phyloP scores from a whole-genome alignment of 441 rosid species.

The Flueggea neowawraea region DNA sequence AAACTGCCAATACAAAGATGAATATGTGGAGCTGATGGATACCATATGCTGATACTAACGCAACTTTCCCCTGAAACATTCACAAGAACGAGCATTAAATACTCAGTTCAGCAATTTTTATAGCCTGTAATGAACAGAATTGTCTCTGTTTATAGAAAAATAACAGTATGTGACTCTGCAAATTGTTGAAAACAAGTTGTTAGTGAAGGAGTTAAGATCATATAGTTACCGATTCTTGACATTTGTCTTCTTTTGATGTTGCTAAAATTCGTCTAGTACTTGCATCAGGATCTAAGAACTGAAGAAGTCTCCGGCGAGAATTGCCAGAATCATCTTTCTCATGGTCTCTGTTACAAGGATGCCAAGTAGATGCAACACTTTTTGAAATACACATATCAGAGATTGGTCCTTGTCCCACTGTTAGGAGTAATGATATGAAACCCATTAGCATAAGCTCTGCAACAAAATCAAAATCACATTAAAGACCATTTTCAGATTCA shows the following conservation, averaged over 20 bases:
- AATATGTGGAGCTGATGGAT: constrained; percentile 91
- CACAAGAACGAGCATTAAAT: neutral
- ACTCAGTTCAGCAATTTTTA: no score
- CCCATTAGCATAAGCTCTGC: constrained; percentile 94
- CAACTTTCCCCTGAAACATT: constrained; percentile 82
- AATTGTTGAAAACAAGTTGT: no score
- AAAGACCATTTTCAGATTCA: no score
- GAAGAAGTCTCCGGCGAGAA: constrained; percentile 40
- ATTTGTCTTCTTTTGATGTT: constrained; percentile 44
- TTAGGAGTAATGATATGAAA: constrained; percentile 80
- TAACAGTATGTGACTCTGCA: no score
- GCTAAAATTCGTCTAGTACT: constrained; percentile 53
- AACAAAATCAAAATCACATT: constrained; percentile 51
- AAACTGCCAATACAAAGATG: constrained; percentile 82
- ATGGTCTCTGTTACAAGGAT: constrained; percentile 40
- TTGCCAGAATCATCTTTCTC: constrained; percentile 6
- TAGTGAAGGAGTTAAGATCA: neutral
- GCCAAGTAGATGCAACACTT: constrained; percentile 55
- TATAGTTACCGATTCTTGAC: constrained; percentile 39
- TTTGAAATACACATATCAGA: constrained; percentile 52
- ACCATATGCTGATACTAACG: constrained; percentile 75
- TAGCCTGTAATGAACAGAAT: no score
- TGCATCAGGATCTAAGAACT: constrained; percentile 19
- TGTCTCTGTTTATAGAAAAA: no score
- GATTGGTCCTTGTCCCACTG: constrained; percentile 44